Evolutionary conservation across 345 rosid genomes (phyloP).

Genomic region (Bruguiera gymnorhiza): DNA sequence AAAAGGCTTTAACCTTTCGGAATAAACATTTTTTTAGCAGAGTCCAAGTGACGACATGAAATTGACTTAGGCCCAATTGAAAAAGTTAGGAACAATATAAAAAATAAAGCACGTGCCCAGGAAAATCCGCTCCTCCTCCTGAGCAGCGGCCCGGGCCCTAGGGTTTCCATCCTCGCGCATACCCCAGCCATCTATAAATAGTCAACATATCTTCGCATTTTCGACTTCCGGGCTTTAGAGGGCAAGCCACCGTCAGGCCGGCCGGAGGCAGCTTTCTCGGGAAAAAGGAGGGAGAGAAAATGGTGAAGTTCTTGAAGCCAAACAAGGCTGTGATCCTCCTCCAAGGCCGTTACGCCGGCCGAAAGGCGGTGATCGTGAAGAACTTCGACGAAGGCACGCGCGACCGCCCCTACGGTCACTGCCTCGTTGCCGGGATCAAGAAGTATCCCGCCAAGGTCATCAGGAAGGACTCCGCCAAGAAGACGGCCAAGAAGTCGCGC

Average conservation of each 20-base stretch:
- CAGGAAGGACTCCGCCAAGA: slow-evolving; percentile 26
- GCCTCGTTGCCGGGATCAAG: slow-evolving; percentile 23
- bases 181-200: no score
- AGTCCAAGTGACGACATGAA: no score
- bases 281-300: slow-evolving; percentile 1
- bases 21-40: no score
- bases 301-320: slow-evolving; percentile 18
- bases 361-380: slow-evolving; percentile 27
- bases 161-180: no score
- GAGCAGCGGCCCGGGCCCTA: no score
- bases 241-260: not conserved
- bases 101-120: no score
- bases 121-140: no score
- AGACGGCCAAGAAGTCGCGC: slow-evolving; percentile 25
- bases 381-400: slow-evolving; percentile 19
- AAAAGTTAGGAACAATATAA: no score
- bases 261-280: not conserved
- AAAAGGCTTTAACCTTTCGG: no score
- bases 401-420: slow-evolving; percentile 20
- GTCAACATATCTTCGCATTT: no score
- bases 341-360: slow-evolving; percentile 28
- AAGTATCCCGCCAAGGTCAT: slow-evolving; percentile 27
- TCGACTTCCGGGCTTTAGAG: not conserved
- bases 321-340: slow-evolving; percentile 22
- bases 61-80: no score